Percentiles rank a stretch among this genome's conserved stretches.
These are phyloP conservation scores for Kitagawia praeruptora DNA, from an alignment of 129 eudicot genomes.

Conservation along the genomic window DNA sequence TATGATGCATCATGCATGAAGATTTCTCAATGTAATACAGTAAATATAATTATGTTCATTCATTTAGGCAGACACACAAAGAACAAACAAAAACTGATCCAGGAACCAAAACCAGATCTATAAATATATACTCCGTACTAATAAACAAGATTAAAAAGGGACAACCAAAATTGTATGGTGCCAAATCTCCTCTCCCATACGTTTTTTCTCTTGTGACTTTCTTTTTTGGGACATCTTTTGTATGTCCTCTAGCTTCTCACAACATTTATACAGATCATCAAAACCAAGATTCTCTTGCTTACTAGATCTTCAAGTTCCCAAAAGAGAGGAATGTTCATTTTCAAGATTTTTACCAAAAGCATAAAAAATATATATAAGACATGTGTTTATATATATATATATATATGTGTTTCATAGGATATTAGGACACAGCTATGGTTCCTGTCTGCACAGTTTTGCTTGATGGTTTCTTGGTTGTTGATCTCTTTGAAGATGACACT, in stretches of 20 bases:
- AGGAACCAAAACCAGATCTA: background rate
- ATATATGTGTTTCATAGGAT: background rate
- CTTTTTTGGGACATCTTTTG: no score
- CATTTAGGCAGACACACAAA: background rate
- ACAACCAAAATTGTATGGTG: background rate
- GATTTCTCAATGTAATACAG: no score
- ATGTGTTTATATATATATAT: background rate
- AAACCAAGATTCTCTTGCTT: background rate
- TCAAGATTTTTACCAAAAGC: background rate
- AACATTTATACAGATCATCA: conserved; percentile 13
- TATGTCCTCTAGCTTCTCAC: background rate
- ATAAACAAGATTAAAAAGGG: background rate
- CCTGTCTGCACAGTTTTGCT: conserved; percentile 51
- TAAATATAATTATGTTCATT: no score
- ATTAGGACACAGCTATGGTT: conserved; percentile 45
- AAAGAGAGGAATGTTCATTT: background rate
- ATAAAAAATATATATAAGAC: background rate
- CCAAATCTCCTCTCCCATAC: background rate
- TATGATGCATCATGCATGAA: no score
- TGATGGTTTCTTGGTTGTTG: conserved; percentile 39
- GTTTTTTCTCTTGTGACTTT: background rate
- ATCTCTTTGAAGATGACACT: conserved; percentile 28
- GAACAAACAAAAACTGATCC: background rate
- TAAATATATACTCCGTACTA: no score
- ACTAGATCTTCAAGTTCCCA: background rate